Evolutionary conservation across 176 grass and related monocot species (phyloP).

Genomic region (Oryza meridionalis): DNA sequence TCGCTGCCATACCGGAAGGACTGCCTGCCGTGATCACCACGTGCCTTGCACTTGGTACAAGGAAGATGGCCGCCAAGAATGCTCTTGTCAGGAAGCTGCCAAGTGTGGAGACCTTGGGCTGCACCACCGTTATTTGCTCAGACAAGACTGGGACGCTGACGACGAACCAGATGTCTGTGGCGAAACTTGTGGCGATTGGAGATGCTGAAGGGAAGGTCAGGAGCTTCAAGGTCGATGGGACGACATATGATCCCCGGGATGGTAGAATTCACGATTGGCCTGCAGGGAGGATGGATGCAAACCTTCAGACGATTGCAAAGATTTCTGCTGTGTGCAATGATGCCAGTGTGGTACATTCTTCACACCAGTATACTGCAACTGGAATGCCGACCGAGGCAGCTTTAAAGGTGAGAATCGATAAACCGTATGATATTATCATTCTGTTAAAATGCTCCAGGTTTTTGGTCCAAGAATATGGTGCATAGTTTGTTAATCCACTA

Average conservation of each 20-base stretch:
- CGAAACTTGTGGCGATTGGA: constrained; percentile 72
- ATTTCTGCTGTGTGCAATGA: constrained; percentile 92
- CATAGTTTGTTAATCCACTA: not conserved
- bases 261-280: constrained; percentile 79
- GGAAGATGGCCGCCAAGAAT: constrained; percentile 98
- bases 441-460: not conserved
- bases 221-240: constrained; percentile 87
- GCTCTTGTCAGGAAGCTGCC: constrained; percentile 91
- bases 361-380: constrained; percentile 71
- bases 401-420: constrained; percentile 65
- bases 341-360: constrained; percentile 62
- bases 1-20: constrained; percentile 88
- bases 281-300: constrained; percentile 59
- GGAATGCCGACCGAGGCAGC: constrained; percentile 94
- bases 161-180: constrained; percentile 90
- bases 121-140: constrained; percentile 95
- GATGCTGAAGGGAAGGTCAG: constrained; percentile 35
- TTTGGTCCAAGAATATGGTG: not conserved
- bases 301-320: constrained; percentile 85
- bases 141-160: constrained; percentile 94
- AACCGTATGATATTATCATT: not conserved
- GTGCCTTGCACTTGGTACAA: constrained; percentile 79
- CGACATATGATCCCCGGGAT: constrained; percentile 74
- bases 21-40: constrained; percentile 94
- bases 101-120: constrained; percentile 91